phyloP scores from a whole-genome alignment of 2,329 filamentous ascomycete species.

The Penicillium sclerotigenum region DNA sequence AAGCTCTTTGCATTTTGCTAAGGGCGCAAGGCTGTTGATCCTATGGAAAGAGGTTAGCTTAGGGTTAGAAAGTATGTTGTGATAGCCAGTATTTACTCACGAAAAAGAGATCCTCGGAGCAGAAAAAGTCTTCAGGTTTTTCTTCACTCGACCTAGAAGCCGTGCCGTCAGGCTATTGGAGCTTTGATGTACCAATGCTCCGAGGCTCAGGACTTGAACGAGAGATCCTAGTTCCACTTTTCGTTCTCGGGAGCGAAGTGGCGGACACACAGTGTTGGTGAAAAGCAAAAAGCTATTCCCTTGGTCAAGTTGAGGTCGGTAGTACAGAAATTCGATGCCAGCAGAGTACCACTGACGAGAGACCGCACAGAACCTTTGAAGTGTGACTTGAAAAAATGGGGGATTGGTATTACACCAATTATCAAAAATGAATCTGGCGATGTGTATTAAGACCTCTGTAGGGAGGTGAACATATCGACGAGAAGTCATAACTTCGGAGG shows the following conservation, averaged over 20 bases:
- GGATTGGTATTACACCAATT: background rate
- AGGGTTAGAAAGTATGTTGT: background rate
- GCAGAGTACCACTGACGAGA: slow-evolving; percentile 57
- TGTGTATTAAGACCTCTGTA: slow-evolving; percentile 1
- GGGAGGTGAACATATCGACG: slow-evolving; percentile 3
- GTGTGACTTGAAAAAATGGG: slow-evolving; percentile 38
- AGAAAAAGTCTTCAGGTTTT: slow-evolving; percentile 52
- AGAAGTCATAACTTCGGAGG: background rate
- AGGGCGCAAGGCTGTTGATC: slow-evolving; percentile 54
- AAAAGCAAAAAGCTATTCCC: slow-evolving; percentile 55
- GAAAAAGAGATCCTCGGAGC: slow-evolving; percentile 59
- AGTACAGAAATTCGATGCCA: slow-evolving; percentile 52
- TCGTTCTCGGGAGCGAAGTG: slow-evolving; percentile 41
- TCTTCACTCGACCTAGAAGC: slow-evolving; percentile 54
- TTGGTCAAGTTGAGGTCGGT: slow-evolving; percentile 47
- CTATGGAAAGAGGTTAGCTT: slow-evolving; percentile 18
- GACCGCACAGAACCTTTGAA: slow-evolving; percentile 53
- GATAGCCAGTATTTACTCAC: slow-evolving; percentile 30
- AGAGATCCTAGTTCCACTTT: slow-evolving; percentile 48
- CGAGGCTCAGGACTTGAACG: slow-evolving; percentile 54
- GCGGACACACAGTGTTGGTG: slow-evolving; percentile 54
- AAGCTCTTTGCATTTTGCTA: slow-evolving; percentile 55
- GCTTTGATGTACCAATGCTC: slow-evolving; percentile 57
- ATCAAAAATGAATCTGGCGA: background rate
- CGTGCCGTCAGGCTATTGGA: slow-evolving; percentile 57